These are phyloP conservation scores for Neurospora discreta DNA, from an alignment of 495 filamentous ascomycete species.

Conservation along the genomic window DNA sequence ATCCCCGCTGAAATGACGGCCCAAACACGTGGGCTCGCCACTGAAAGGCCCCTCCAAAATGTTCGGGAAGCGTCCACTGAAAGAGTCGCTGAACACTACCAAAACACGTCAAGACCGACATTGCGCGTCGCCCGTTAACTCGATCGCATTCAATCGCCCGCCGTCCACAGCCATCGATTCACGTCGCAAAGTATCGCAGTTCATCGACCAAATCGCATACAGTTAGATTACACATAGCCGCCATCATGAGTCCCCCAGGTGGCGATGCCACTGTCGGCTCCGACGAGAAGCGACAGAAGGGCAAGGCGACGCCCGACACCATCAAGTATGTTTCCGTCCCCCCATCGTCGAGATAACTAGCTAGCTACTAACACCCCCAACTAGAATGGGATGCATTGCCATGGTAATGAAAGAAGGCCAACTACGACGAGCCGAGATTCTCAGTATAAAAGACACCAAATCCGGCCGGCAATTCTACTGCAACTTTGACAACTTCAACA, in stretches of 20 bases:
- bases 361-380: background rate
- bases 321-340: conserved; percentile 45
- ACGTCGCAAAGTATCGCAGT: background rate
- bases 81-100: background rate
- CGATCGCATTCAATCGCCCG: background rate
- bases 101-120: background rate
- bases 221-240: background rate
- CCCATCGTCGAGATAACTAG: background rate
- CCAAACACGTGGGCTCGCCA: background rate
- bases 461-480: conserved; percentile 83
- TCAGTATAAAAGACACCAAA: conserved; percentile 76
- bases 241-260: conserved; percentile 32
- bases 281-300: conserved; percentile 50
- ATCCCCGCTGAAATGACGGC: background rate
- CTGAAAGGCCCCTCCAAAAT: background rate
- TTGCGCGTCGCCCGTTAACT: background rate
- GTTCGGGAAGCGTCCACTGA: background rate
- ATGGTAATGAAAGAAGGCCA: conserved; percentile 58
- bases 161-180: background rate
- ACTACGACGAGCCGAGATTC: conserved; percentile 81
- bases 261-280: conserved; percentile 35
- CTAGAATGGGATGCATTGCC: conserved; percentile 38
- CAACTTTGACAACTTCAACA: conserved; percentile 99
- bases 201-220: background rate
- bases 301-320: conserved; percentile 67